Evolutionary conservation across 2,329 filamentous ascomycete genomes (phyloP), one percentile per base, ranked within the genome.

Genomic region (Fusarium domesticum): DNA sequence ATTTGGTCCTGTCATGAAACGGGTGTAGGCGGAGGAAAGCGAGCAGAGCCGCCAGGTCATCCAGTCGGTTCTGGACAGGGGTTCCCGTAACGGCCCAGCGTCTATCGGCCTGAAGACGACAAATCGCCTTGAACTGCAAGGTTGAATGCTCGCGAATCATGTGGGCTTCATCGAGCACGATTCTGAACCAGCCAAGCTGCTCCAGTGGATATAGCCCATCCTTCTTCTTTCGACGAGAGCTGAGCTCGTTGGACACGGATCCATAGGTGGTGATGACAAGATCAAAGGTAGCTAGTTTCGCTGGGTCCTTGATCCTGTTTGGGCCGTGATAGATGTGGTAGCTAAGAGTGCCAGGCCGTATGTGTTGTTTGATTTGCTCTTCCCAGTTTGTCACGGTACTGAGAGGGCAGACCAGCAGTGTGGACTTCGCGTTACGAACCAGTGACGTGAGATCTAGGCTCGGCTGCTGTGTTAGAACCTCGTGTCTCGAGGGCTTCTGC

Each of bases 51-150:
- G 89, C 87, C 17, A 97, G 76, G 64, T 98, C 93, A 53, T 95
- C 90, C 3, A 97, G 76, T 4, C 88, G 84, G 62, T 98, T 98
- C 67, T 97, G 92, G 7, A 97, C 88, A 0, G 91, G 93, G 0
- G 93, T 97, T 42, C 92, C 93, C 0, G 93, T 97, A n/a, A 97
- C 89, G 3, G 91, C 92, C 93, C 93, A 98, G 25, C 91, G 84
- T 23, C 91, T 82, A 60, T 87, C 80, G 2, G 90, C 88, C 48
- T 87, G 78, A 3, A 97, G 73, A 16, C 81, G 79, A 53, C 89
- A 91, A 16, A 93, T 88, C 3, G 89, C 88, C 63, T 91, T 89
- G 42, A 90, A 95, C 55, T 92, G 86, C 32, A 87, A 73, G 1
- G 90, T 92, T 4, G 76, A 80, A 51, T 88, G 85, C 57, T 95